These are phyloP conservation scores for Rhynchospora breviuscula DNA, from an alignment of 176 grass and related monocot genomes.

Conservation along the genomic window DNA sequence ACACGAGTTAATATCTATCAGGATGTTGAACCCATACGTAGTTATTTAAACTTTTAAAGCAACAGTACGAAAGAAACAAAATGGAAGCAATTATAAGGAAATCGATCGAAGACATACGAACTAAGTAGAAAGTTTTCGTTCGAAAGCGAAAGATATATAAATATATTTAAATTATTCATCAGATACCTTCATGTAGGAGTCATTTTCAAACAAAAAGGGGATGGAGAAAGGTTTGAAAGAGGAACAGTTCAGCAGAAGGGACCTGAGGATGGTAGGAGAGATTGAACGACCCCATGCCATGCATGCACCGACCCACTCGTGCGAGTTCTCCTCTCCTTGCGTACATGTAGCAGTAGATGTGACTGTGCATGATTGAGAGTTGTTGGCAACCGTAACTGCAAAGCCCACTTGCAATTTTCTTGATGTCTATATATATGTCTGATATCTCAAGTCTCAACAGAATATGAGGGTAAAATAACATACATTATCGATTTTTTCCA, in stretches of 20 bases:
- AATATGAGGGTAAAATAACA: too few species aligned
- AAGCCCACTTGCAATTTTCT: too few species aligned
- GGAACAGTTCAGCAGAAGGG: neutral
- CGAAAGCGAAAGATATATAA: neutral
- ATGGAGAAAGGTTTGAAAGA: slow-evolving; percentile 14
- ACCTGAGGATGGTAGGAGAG: neutral
- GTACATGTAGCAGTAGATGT: neutral
- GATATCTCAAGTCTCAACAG: too few species aligned
- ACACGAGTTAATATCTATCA: neutral
- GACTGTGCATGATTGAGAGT: neutral
- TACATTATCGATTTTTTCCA: too few species aligned
- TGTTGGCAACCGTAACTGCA: neutral
- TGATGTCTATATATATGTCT: too few species aligned
- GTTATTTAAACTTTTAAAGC: neutral
- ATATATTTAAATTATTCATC: neutral
- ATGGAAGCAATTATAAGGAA: neutral
- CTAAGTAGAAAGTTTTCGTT: neutral
- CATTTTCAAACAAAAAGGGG: slow-evolving; percentile 1
- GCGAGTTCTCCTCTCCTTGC: neutral
- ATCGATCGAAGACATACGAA: neutral
- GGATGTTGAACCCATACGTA: neutral
- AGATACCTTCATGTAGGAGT: neutral
- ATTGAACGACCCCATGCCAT: neutral
- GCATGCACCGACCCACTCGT: slow-evolving; percentile 5
- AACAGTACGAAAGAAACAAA: neutral